phyloP scores from a whole-genome alignment of 176 grass and related monocot species.

The Typha latifolia region DNA sequence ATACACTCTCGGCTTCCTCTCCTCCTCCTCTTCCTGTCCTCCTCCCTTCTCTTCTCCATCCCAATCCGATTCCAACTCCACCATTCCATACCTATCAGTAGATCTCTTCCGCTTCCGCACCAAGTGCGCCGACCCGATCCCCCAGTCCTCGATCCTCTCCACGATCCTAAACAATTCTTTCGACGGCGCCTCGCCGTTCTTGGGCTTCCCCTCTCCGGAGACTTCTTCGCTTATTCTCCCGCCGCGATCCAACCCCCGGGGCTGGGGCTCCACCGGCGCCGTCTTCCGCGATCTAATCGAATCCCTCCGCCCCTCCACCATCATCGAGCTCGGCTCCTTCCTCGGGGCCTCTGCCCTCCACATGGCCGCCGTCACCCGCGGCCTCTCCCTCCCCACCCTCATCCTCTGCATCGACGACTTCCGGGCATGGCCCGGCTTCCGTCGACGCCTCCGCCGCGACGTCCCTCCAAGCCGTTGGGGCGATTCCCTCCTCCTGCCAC shows the following conservation, averaged over 20 bases:
- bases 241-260: conserved; percentile 38
- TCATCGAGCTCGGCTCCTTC: conserved; percentile 96
- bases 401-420: conserved; percentile 98
- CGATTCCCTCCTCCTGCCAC: conserved; percentile 68
- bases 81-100: conserved; percentile 27
- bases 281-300: conserved; percentile 80
- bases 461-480: conserved; percentile 46
- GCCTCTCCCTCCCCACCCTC: conserved; percentile 49
- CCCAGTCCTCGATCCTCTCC: conserved; percentile 31
- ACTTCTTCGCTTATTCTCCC: conserved; percentile 45
- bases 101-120: conserved; percentile 72
- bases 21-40: conserved; percentile 22
- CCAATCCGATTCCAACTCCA: background rate
- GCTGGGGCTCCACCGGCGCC: conserved; percentile 77
- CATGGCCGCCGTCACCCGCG: conserved; percentile 61
- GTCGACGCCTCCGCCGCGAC: conserved; percentile 54
- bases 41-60: conserved; percentile 14
- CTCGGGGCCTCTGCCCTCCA: conserved; percentile 94
- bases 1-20: conserved; percentile 66
- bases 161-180: conserved; percentile 52
- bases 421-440: conserved; percentile 83
- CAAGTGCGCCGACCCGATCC: conserved; percentile 39
- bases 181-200: conserved; percentile 69
- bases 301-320: conserved; percentile 39
- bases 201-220: conserved; percentile 45